Percentiles rank a stretch among this genome's conserved stretches.
These are phyloP conservation scores for Colletotrichum tofieldiae DNA, from an alignment of 2,329 filamentous ascomycete species.

Conservation along the genomic window DNA sequence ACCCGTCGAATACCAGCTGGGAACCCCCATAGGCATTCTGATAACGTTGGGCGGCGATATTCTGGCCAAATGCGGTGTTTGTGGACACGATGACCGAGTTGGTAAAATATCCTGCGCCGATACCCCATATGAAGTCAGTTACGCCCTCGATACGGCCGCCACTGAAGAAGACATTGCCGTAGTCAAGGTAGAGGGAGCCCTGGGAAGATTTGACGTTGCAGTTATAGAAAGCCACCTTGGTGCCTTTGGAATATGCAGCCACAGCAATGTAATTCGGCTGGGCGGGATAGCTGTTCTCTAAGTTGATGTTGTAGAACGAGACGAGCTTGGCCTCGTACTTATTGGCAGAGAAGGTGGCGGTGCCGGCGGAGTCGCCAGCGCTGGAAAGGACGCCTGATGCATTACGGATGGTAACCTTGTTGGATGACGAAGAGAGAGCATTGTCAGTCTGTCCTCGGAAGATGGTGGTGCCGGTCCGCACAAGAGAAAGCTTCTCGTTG, in stretches of 20 bases:
- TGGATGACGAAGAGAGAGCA: slow-evolving; percentile 59
- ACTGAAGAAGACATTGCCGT: slow-evolving; percentile 35
- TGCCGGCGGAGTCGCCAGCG: slow-evolving; percentile 39
- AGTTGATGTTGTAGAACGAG: slow-evolving; percentile 52
- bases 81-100: too few species aligned
- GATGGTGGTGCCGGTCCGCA: slow-evolving; percentile 62
- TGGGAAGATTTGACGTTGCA: slow-evolving; percentile 38
- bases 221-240: slow-evolving; percentile 49
- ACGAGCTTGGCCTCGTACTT: slow-evolving; percentile 50
- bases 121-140: slow-evolving; percentile 53
- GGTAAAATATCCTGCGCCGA: slow-evolving; percentile 51
- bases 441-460: slow-evolving; percentile 63
- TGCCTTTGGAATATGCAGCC: slow-evolving; percentile 48
- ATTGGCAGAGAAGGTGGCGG: slow-evolving; percentile 48
- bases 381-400: slow-evolving; percentile 38
- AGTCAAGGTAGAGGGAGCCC: slow-evolving; percentile 37
- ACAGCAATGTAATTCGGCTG: slow-evolving; percentile 46
- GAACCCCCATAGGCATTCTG: slow-evolving; percentile 47
- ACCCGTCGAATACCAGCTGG: slow-evolving; percentile 41
- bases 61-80: slow-evolving; percentile 56
- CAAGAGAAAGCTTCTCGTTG: slow-evolving; percentile 67
- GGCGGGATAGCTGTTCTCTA: slow-evolving; percentile 43
- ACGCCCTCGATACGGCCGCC: slow-evolving; percentile 31
- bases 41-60: slow-evolving; percentile 49
- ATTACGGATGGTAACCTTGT: slow-evolving; percentile 60